Percentiles rank a stretch among this genome's conserved stretches.
These are phyloP conservation scores for Ascochyta koolunga DNA, from an alignment of 2,329 filamentous ascomycete species.

Conservation along the genomic window DNA sequence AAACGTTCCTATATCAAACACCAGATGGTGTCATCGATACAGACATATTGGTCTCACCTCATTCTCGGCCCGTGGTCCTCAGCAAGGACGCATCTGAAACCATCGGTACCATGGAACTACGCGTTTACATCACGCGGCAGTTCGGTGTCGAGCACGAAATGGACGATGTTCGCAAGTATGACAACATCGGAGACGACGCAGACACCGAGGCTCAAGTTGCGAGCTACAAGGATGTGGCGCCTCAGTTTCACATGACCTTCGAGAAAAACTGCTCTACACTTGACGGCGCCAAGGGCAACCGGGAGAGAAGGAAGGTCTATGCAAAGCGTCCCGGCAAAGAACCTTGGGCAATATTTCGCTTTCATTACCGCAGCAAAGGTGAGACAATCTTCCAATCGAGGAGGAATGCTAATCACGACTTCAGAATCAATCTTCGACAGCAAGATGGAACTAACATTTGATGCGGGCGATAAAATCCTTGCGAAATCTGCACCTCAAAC, in stretches of 20 bases:
- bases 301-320: conserved; percentile 19
- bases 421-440: conserved; percentile 25
- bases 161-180: conserved; percentile 19
- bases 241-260: conserved; percentile 31
- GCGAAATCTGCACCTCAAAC: conserved; percentile 8
- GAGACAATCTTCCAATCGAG: background rate
- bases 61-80: conserved; percentile 55
- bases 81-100: conserved; percentile 21
- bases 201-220: background rate
- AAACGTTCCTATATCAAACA: conserved; percentile 25
- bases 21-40: conserved; percentile 74
- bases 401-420: background rate
- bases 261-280: conserved; percentile 23
- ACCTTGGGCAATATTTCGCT: conserved; percentile 50
- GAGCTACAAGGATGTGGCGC: conserved; percentile 25
- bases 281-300: conserved; percentile 10
- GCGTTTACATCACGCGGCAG: conserved; percentile 33
- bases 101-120: conserved; percentile 43
- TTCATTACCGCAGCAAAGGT: conserved; percentile 49
- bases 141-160: conserved; percentile 24
- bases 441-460: conserved; percentile 14
- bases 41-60: conserved; percentile 87
- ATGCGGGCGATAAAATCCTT: conserved; percentile 12
- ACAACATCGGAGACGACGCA: background rate
- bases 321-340: conserved; percentile 38